These are phyloP conservation scores for Aegilops umbellulata DNA, from an alignment of 176 grass and related monocot species.

Conservation along the genomic window DNA sequence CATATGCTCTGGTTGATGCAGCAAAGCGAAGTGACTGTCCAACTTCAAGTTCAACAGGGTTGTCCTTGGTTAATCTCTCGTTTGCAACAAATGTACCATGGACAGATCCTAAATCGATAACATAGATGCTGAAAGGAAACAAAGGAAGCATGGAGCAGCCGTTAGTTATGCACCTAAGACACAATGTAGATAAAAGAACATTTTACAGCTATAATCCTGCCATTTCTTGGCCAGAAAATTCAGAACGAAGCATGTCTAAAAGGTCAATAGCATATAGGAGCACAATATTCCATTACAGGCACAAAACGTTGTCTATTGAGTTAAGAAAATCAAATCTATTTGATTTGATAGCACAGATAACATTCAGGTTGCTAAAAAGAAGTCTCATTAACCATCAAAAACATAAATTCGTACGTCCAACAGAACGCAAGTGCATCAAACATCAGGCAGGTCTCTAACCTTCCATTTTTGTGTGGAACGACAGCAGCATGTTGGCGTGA, in stretches of 20 bases:
- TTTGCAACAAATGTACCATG: slow-evolving; percentile 98
- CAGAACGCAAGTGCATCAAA: neutral
- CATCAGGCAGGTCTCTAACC: slow-evolving; percentile 39
- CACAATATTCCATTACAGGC: neutral
- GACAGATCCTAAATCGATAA: slow-evolving; percentile 91
- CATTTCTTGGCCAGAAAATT: slow-evolving; percentile 7
- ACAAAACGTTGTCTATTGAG: neutral
- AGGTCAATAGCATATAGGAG: slow-evolving; percentile 1
- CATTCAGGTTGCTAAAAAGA: neutral
- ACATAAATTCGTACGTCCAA: neutral
- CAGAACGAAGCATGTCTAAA: neutral
- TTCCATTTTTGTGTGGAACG: slow-evolving; percentile 92
- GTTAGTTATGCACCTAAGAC: slow-evolving; percentile 18
- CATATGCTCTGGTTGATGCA: slow-evolving; percentile 85
- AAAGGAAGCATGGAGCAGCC: neutral
- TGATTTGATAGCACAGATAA: neutral
- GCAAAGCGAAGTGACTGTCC: slow-evolving; percentile 92
- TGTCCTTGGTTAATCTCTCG: slow-evolving; percentile 89
- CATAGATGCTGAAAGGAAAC: slow-evolving; percentile 67
- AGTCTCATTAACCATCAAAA: neutral
- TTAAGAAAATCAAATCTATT: neutral
- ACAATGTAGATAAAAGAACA: slow-evolving; percentile 7
- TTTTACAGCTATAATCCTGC: neutral
- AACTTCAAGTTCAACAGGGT: slow-evolving; percentile 89
- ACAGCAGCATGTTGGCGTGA: slow-evolving; percentile 94